Base-by-base conservation (phyloP, 352 stramenopile genomes). In the Phytophthora pinifolia region DNA sequence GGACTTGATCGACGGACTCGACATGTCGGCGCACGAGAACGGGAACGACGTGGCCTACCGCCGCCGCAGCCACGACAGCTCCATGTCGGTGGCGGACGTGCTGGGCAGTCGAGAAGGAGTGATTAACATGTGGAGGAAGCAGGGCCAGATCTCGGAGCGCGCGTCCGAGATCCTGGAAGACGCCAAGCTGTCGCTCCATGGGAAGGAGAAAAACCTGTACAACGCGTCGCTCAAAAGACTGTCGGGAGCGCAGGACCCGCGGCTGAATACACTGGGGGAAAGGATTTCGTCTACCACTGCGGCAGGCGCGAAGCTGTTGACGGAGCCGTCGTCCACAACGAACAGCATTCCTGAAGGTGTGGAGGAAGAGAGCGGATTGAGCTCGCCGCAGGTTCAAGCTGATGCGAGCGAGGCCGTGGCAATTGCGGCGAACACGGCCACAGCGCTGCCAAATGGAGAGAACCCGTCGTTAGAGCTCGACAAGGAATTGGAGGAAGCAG, bases 121-220 rank as follows among this genome's bases (percentile, higher is more conserved):
- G 18, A 92, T 90, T 56, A 88, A 80, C 50, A 90, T 88, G 79
- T 92, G 83, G 83, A 67, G 77, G 42, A 59, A 92, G 47, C 79
- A 90, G 57, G 84, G 84, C 33, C 59, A 88, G 59, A 89, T 94
- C 36, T 94, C 84, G 22, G 81, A 85, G 44, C 79, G 79, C 20
- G 84, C 84, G 42, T 88, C 79, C 0, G 84, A 94, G 59, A 91
- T 94, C 25, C 49, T 94, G 6, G 84, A 91, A 43, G 84, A 94
- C 59, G 84, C 84, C 8, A 88, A 82, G 45, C 65, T 92, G 20
- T 79, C 79, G 27, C 58, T 89, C 29, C 80, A 92, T 45, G 84
- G 84, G 27, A 86, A 92, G 39, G 84, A 94, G 64, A 85, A 88
- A 43, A 89, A 94, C 33, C 49, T 94, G 37, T 92, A 92, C 52